Conservation (phyloP, 1,139 yeast genomes). For the Scheffersomyces lignicola region DNA sequence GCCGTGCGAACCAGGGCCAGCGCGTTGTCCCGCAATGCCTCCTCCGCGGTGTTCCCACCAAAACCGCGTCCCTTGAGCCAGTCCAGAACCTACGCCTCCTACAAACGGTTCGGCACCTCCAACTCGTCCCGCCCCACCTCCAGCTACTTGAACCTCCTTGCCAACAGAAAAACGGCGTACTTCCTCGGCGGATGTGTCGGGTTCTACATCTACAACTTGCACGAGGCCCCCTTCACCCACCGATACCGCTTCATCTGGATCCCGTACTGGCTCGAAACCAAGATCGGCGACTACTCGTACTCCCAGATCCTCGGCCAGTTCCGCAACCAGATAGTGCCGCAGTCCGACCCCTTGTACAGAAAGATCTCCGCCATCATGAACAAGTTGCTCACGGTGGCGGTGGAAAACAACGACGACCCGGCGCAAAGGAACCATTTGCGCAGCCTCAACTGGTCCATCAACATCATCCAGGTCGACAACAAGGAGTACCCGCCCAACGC, state of each 20-base stretch:
- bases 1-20: too few species aligned
- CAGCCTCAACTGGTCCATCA: conserved; percentile 72
- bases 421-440: conserved; percentile 33
- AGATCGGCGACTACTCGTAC: conserved; percentile 71
- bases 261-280: conserved; percentile 63
- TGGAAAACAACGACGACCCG: conserved; percentile 23
- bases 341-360: conserved; percentile 52
- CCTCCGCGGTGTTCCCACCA: too few species aligned
- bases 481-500: conserved; percentile 80
- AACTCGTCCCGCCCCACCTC: conserved; percentile 7
- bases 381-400: conserved; percentile 60
- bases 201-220: conserved; percentile 64
- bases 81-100: conserved; percentile 18
- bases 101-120: conserved; percentile 21
- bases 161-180: conserved; percentile 21
- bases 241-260: conserved; percentile 74
- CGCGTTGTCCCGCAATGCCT: too few species aligned
- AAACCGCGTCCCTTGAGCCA: too few species aligned
- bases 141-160: conserved; percentile 13
- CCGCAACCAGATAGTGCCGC: conserved; percentile 47
- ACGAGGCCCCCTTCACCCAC: conserved; percentile 81
- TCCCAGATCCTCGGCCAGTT: conserved; percentile 55
- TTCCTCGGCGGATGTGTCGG: conserved; percentile 25
- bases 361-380: conserved; percentile 62
- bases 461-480: conserved; percentile 70